Evolutionary conservation across 176 grass and related monocot species (phyloP).

Genomic region (Microstegium vimineum): DNA sequence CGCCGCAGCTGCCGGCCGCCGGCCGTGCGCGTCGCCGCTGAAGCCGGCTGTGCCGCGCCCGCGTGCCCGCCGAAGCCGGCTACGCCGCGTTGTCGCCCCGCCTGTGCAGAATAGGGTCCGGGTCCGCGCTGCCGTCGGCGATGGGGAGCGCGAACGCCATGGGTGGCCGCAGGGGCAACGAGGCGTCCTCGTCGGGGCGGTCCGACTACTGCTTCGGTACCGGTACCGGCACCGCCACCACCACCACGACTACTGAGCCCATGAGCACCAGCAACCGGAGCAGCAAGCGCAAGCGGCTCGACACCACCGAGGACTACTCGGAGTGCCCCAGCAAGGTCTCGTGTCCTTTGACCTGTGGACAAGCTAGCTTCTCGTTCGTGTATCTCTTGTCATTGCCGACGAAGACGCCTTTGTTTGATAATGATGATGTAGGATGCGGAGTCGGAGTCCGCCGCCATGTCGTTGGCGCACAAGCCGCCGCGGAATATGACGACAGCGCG

Average conservation of each 20-base stretch:
- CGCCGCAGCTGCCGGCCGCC: too few relatives aligned
- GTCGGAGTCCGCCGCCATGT: constrained; percentile 45
- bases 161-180: constrained; percentile 1
- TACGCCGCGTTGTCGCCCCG: too few relatives aligned
- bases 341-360: too few relatives aligned
- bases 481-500: constrained; percentile 39
- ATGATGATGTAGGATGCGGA: constrained; percentile 60
- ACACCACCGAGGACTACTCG: constrained; percentile 66
- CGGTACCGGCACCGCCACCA: constrained; percentile 9
- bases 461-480: constrained; percentile 41
- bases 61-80: too few relatives aligned
- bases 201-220: constrained; percentile 53
- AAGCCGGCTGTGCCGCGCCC: too few relatives aligned
- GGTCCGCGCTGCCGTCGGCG: constrained; percentile 30
- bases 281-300: constrained; percentile 73
- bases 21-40: too few relatives aligned
- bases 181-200: constrained; percentile 50
- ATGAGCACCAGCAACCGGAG: constrained; percentile 61
- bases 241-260: constrained; percentile 34
- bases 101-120: too few relatives aligned
- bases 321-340: constrained; percentile 71
- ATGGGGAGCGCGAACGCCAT: constrained; percentile 38
- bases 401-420: too few relatives aligned
- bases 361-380: too few relatives aligned
- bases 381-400: too few relatives aligned